phyloP scores from a whole-genome alignment of 148 eudicot genomes.

The Dianthus caryophyllus region DNA sequence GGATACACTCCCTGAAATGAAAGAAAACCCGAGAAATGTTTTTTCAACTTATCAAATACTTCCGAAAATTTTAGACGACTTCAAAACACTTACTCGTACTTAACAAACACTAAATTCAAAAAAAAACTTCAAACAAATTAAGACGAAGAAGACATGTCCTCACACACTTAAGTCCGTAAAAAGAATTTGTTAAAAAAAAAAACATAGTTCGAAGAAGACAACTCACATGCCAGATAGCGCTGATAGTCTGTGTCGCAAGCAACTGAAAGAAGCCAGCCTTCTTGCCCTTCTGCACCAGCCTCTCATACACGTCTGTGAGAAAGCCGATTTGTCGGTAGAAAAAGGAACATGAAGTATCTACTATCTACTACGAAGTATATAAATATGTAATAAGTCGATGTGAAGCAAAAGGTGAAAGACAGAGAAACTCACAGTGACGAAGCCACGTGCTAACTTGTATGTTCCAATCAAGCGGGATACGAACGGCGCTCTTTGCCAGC shows the following conservation, averaged over 20 bases:
- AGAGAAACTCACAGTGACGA: slow-evolving; percentile 75
- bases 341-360: neutral
- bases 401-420: slow-evolving; percentile 6
- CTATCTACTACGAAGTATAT: too few species aligned
- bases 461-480: slow-evolving; percentile 87
- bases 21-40: slow-evolving; percentile 2
- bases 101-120: too few species aligned
- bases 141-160: too few species aligned
- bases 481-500: slow-evolving; percentile 83
- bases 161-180: neutral
- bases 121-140: neutral
- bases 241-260: slow-evolving; percentile 93
- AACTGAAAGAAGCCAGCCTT: slow-evolving; percentile 95
- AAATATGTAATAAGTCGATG: neutral
- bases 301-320: slow-evolving; percentile 86
- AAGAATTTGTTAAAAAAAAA: too few species aligned
- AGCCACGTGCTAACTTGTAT: slow-evolving; percentile 99
- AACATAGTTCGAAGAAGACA: slow-evolving; percentile 12
- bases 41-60: neutral
- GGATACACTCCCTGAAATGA: slow-evolving; percentile 83
- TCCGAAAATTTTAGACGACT: too few species aligned
- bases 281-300: slow-evolving; percentile 84
- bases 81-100: too few species aligned
- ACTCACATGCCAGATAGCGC: slow-evolving; percentile 99
- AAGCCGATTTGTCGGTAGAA: slow-evolving; percentile 12